Percentiles rank a stretch among this genome's conserved stretches.
Conservation (phyloP, 2,329 filamentous ascomycete genomes). For the Clonostachys rhizophaga region DNA sequence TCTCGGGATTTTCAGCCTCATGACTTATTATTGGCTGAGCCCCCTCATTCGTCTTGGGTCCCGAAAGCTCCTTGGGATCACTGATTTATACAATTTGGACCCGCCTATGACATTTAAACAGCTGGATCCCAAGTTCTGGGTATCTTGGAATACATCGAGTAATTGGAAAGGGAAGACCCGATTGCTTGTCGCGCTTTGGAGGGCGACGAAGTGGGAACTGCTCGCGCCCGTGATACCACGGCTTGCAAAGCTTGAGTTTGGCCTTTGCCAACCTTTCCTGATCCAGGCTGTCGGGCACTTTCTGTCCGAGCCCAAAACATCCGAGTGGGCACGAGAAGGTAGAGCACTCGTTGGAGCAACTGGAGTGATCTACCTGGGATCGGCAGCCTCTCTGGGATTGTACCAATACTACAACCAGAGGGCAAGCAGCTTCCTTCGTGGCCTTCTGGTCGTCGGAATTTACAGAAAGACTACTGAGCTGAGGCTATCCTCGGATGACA, state of each 20-base stretch:
- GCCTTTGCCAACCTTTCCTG: constrained; percentile 37
- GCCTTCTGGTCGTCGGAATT: constrained; percentile 20
- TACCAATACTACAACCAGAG: constrained; percentile 31
- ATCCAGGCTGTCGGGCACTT: constrained; percentile 21
- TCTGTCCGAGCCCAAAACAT: constrained; percentile 20
- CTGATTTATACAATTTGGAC: constrained; percentile 28
- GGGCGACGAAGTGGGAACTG: constrained; percentile 20
- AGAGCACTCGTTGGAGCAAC: constrained; percentile 37
- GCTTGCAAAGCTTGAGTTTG: constrained; percentile 29
- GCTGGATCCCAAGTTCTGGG: background rate
- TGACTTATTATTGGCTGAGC: constrained; percentile 26
- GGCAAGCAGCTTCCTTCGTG: constrained; percentile 21
- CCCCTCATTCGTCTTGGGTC: constrained; percentile 28
- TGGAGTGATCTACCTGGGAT: constrained; percentile 29
- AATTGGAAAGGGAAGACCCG: too few relatives aligned
- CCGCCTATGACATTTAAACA: constrained; percentile 11
- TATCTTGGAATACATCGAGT: too few relatives aligned
- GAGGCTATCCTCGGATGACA: constrained; percentile 21
- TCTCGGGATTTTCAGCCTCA: constrained; percentile 21
- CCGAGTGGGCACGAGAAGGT: constrained; percentile 14
- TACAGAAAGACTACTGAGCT: constrained; percentile 24
- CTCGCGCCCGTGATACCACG: constrained; percentile 27
- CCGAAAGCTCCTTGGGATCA: constrained; percentile 18
- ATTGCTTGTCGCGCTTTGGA: background rate
- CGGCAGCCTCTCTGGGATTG: constrained; percentile 29